A percentile compares a stretch with the other conserved stretches of the same genome.
phyloP scores from a whole-genome alignment of 345 rosid species.

The Clarkia xantiana region DNA sequence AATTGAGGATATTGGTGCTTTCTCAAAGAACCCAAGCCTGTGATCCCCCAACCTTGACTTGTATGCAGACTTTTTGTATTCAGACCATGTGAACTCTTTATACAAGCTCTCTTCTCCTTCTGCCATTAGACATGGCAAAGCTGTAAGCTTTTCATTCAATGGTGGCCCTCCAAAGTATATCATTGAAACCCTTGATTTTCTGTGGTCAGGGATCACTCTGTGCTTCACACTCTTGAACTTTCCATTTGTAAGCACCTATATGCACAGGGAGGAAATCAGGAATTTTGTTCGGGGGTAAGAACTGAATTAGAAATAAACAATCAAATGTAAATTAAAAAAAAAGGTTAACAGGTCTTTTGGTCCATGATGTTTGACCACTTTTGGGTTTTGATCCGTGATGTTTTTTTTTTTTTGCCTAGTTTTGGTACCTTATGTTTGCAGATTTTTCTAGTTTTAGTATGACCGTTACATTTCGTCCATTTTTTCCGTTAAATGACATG shows the following conservation, averaged over 20 bases:
- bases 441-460: too few species aligned
- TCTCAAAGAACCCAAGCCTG: constrained; percentile 63
- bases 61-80: constrained; percentile 64
- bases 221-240: constrained; percentile 81
- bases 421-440: too few species aligned
- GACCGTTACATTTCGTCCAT: too few species aligned
- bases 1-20: constrained; percentile 4
- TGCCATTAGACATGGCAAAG: constrained; percentile 34
- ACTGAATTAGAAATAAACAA: too few species aligned
- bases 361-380: too few species aligned
- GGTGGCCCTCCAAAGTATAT: constrained; percentile 87
- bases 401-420: too few species aligned
- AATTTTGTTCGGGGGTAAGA: too few species aligned
- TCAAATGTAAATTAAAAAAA: too few species aligned
- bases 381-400: too few species aligned
- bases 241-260: constrained; percentile 90
- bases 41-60: constrained; percentile 63
- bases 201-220: constrained; percentile 57
- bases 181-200: constrained; percentile 67
- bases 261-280: too few species aligned
- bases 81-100: constrained; percentile 75
- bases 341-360: too few species aligned
- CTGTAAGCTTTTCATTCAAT: constrained; percentile 37
- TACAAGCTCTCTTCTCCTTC: constrained; percentile 55
- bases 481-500: too few species aligned